phyloP scores from a whole-genome alignment of 495 filamentous ascomycete genomes.

The Xylaria bambusicola region DNA sequence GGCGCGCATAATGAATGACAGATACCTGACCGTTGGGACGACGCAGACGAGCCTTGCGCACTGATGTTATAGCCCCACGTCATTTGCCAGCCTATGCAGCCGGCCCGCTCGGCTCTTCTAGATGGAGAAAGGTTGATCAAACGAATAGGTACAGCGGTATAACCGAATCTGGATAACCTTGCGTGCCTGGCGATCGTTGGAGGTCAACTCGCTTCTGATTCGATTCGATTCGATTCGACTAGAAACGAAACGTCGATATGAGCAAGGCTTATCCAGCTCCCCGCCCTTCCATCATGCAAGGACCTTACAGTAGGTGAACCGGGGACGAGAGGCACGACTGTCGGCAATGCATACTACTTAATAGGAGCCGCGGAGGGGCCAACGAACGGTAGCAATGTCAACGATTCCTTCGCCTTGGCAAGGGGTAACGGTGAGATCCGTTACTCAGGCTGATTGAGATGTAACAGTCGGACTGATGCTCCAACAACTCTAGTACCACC shows the following conservation, averaged over 20 bases:
- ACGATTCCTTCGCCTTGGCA: slow-evolving; percentile 10
- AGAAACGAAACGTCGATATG: neutral
- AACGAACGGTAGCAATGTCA: neutral
- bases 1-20: slow-evolving; percentile 1
- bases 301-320: slow-evolving; percentile 4
- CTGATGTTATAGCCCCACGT: neutral
- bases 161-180: neutral
- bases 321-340: neutral
- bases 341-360: slow-evolving; percentile 2
- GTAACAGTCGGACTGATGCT: neutral
- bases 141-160: neutral
- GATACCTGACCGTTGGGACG: neutral
- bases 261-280: slow-evolving; percentile 9
- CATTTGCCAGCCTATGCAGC: neutral
- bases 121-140: neutral
- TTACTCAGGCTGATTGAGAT: slow-evolving; percentile 7
- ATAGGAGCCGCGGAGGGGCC: slow-evolving; percentile 3
- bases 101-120: neutral
- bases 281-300: slow-evolving; percentile 15
- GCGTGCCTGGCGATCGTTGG: neutral
- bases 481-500: neutral
- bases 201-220: slow-evolving; percentile 1
- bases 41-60: neutral
- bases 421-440: neutral
- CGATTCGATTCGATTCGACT: neutral